phyloP scores from a whole-genome alignment of 78 protist genomes.

The Dictyostelium purpureum region DNA sequence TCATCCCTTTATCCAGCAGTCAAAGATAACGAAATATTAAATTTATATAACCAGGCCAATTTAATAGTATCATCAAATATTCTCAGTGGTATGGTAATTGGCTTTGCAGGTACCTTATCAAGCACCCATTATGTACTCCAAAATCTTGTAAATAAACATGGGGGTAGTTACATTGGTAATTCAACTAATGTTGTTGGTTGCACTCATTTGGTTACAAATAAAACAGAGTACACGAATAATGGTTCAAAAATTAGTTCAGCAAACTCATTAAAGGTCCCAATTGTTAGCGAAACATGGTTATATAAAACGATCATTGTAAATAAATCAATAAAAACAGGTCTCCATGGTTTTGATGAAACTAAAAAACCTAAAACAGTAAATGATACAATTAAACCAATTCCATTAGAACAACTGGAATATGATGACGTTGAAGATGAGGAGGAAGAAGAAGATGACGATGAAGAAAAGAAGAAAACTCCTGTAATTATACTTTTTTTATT shows the following conservation, averaged over 20 bases:
- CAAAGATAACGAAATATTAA: neutral
- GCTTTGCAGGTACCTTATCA: conserved; percentile 10
- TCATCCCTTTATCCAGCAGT: too few relatives aligned
- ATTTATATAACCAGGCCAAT: neutral
- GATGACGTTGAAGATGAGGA: neutral
- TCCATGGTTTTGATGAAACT: neutral
- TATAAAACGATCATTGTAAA: conserved; percentile 21
- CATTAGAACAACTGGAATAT: conserved; percentile 9
- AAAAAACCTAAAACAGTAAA: conserved; percentile 3
- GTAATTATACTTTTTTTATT: too few relatives aligned
- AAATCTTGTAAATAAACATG: conserved; percentile 22
- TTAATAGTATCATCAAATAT: neutral
- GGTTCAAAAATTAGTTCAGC: conserved; percentile 6
- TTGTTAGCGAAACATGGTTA: conserved; percentile 42
- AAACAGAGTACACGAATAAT: neutral
- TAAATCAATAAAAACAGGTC: neutral
- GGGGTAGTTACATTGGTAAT: neutral
- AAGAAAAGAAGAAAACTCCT: conserved; percentile 12
- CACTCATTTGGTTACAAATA: conserved; percentile 14
- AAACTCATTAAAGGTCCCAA: neutral
- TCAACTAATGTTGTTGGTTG: neutral
- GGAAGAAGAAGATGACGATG: neutral
- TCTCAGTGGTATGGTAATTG: neutral
- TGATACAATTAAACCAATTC: neutral
- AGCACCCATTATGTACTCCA: neutral